Percentiles rank a stretch among this genome's conserved stretches.
phyloP scores from a whole-genome alignment of 306 rosid species.

The Cucumis cinereus region DNA sequence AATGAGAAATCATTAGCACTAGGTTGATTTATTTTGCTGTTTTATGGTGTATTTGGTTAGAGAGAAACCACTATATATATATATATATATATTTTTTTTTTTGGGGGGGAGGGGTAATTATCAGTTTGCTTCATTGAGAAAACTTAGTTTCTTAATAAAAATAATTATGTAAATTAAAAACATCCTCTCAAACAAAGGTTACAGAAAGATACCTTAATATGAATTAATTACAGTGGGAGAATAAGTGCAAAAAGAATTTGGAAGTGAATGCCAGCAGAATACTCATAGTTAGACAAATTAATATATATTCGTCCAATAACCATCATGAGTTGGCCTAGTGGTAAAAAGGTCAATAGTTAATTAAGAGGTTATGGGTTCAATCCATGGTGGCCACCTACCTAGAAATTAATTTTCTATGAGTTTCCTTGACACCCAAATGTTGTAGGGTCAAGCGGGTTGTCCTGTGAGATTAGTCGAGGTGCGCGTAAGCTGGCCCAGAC shows the following conservation, averaged over 20 bases:
- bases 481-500: too few species aligned
- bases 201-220: neutral
- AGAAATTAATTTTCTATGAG: too few species aligned
- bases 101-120: neutral
- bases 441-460: too few species aligned
- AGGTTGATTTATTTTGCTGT: neutral
- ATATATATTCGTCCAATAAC: neutral
- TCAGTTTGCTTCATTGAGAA: neutral
- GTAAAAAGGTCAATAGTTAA: too few species aligned
- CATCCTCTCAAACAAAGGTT: neutral
- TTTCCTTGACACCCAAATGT: too few species aligned
- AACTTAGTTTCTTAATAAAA: neutral
- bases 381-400: too few species aligned
- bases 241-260: neutral
- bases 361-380: too few species aligned
- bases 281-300: neutral
- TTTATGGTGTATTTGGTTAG: neutral
- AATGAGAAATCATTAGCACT: neutral
- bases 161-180: neutral
- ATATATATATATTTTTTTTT: too few species aligned
- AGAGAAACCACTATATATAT: neutral
- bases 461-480: too few species aligned
- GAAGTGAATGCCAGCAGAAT: neutral
- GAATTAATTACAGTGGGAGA: neutral
- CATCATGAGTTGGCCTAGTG: too few species aligned